These are phyloP conservation scores for Tulasnella sp. DNA, from an alignment of 768 basidiomycete species.

Conservation along the genomic window DNA sequence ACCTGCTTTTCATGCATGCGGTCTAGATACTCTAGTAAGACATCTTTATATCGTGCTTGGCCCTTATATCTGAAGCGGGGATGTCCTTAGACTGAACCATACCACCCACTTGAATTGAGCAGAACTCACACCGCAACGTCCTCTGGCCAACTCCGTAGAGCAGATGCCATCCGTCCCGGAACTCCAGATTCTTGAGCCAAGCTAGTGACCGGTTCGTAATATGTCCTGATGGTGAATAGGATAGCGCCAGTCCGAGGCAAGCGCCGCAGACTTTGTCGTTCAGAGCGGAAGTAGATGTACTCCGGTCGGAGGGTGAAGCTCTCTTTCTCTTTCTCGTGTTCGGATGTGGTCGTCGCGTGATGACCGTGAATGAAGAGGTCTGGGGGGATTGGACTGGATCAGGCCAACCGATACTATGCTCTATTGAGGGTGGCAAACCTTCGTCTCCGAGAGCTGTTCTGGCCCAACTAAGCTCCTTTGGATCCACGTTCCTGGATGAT, in stretches of 20 bases:
- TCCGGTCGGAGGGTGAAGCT: background rate
- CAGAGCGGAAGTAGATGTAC: constrained; percentile 49
- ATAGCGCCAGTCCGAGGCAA: constrained; percentile 57
- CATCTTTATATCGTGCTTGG: constrained; percentile 30
- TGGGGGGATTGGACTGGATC: background rate
- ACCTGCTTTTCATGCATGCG: constrained; percentile 32
- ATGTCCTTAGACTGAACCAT: constrained; percentile 12
- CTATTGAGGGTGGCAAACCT: constrained; percentile 35
- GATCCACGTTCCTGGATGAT: constrained; percentile 38
- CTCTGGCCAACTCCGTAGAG: constrained; percentile 56
- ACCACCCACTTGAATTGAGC: constrained; percentile 19
- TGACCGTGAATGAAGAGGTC: background rate
- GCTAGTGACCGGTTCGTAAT: constrained; percentile 47
- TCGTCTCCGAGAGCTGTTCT: constrained; percentile 49
- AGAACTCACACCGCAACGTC: constrained; percentile 48
- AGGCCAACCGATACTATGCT: constrained; percentile 16
- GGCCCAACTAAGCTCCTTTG: constrained; percentile 61
- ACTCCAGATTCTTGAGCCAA: constrained; percentile 50
- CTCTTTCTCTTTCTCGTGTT: background rate
- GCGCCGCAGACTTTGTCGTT: constrained; percentile 59
- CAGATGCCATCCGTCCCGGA: constrained; percentile 53
- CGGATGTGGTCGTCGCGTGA: background rate
- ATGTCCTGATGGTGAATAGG: constrained; percentile 62
- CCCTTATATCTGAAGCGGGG: constrained; percentile 32
- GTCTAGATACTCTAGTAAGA: constrained; percentile 35